Evolutionary conservation across 768 basidiomycete species (phyloP), one percentile per base, ranked within the genome.

Genomic region (Suillus hirtellus): DNA sequence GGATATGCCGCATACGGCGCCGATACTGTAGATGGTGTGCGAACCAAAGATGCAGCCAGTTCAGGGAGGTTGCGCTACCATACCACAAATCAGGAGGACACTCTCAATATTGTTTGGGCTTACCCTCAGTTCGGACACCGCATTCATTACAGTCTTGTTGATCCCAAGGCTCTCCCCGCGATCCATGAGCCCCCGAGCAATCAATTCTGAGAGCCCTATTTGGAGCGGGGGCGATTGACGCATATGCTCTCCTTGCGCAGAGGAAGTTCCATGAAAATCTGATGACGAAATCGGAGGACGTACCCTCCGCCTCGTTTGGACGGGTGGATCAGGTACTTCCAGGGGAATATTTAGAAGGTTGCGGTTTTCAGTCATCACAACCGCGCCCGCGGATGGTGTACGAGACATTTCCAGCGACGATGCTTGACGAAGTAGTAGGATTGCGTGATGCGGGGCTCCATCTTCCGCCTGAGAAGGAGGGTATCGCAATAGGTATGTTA

Each of bases 401-500:
- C 91, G 89, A 2, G 90, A 83, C 76, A 89, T 84, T 65, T 90
- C 88, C 15, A 98, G 76, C 12, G 87, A 84, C 47, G 92, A 71
- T 0, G 96, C 96, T 75, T 99, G 97, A 38, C 86, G 85, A 17
- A 99, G 73, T 21, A 99, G 83, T 42, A 96, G 80, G 52, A 80
- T 80, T 24, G 86, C 80, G 64, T 89, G 90, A 71, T 87, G 84
- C 11, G 80, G 78, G 31, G 75, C 74, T 47, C 77, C 77, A 24
- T 77, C 72, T 44, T 79, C 73, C 40, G 72, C 70, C 21, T 69
- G 67, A 24, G 71, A 63, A 43, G 81, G 76, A 15, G 96, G 94
- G 76, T 98, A 99, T 61, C 92, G 92, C 43, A 99, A 79, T 21
- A 99, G 83, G 62, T 82, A 80, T 27, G 93, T 94, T 34, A 99